Base-by-base conservation (phyloP, 73 alveolate species). In the Paramecium octaurelia region DNA sequence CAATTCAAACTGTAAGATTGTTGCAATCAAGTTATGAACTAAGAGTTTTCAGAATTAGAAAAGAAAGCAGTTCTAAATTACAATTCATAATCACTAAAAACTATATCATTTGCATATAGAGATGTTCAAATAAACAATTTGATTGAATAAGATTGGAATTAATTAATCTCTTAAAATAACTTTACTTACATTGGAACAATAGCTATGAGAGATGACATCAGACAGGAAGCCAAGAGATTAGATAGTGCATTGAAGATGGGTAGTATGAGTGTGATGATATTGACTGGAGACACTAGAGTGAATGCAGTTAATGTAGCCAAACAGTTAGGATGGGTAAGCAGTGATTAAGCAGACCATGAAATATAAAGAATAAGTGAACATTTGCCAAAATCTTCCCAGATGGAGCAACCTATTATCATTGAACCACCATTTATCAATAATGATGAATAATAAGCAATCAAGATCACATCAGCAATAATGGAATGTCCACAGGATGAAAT, bases 311-410 rank as follows among this genome's bases (percentile, higher is more conserved):
- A 80, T 80, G 75, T 48, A 7, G 70, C 76, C 1, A 80, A 80
- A 42, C 18, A 80, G 44, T 80, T 80, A 24, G 91, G 75, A 14
- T 80, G 91, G 91, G 46, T 80, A 35, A 80, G 57, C 44, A 18
- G 57, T 24, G 70, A 80, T 31, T 20, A 80, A 44, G 91, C 91
- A 46, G 91, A 80, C 12, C 43, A 43, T 23, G 91, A 80, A 80
- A 80, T 80, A 21, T 80, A 80, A 80, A 80, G 91, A 80, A 44
- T 44, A 8, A 80, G 91, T 43, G 91, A 80, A 80, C 91, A 80
- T 80, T 46, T 80, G 44, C 48, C 70, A 12, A 80, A 80, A 44
- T 31, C 48, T 9, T 80, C 91, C 7, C 12, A 64, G 27, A 64
- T 64, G 84, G 84, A 64, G 2, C 23, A 21, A 64, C 69, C 69